These are phyloP conservation scores for Talaromyces rugulosus DNA, from an alignment of 2,329 filamentous ascomycete species.

Conservation along the genomic window DNA sequence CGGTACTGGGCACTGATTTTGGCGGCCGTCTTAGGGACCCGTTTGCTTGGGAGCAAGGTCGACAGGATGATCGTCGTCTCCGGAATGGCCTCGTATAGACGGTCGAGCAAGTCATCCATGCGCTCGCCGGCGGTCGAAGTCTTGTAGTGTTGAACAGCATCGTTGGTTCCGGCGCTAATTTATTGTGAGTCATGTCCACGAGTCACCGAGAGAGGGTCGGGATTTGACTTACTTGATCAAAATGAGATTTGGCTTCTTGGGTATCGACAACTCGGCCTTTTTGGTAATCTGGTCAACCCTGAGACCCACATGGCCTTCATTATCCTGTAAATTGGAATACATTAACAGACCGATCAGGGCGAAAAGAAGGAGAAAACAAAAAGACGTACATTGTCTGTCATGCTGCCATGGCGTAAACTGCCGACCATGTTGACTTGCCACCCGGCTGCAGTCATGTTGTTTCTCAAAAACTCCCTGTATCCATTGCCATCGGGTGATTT, in stretches of 20 bases:
- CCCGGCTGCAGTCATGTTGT: slow-evolving; percentile 26
- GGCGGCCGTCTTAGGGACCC: slow-evolving; percentile 2
- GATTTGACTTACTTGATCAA: slow-evolving; percentile 21
- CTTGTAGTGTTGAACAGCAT: slow-evolving; percentile 22
- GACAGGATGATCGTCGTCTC: slow-evolving; percentile 30
- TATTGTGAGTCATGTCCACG: slow-evolving; percentile 3
- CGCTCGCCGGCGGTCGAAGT: slow-evolving; percentile 18
- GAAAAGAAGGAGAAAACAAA: too few relatives aligned
- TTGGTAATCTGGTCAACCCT: slow-evolving; percentile 18
- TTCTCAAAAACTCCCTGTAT: slow-evolving; percentile 35
- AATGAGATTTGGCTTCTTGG: slow-evolving; percentile 23
- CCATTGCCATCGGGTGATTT: slow-evolving; percentile 31
- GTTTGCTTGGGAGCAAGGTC: slow-evolving; percentile 25
- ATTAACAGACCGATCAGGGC: not conserved
- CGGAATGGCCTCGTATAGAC: slow-evolving; percentile 20
- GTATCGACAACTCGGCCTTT: slow-evolving; percentile 9
- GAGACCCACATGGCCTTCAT: slow-evolving; percentile 23
- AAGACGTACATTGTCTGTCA: slow-evolving; percentile 12
- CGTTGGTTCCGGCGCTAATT: slow-evolving; percentile 31
- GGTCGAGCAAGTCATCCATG: slow-evolving; percentile 22
- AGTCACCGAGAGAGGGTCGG: not conserved
- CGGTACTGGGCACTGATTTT: slow-evolving; percentile 24
- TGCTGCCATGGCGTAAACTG: slow-evolving; percentile 19
- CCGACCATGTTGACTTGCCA: slow-evolving; percentile 28
- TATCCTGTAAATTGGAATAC: slow-evolving; percentile 14